Base-by-base conservation (phyloP, 768 basidiomycete genomes). In the Imleria badia region DNA sequence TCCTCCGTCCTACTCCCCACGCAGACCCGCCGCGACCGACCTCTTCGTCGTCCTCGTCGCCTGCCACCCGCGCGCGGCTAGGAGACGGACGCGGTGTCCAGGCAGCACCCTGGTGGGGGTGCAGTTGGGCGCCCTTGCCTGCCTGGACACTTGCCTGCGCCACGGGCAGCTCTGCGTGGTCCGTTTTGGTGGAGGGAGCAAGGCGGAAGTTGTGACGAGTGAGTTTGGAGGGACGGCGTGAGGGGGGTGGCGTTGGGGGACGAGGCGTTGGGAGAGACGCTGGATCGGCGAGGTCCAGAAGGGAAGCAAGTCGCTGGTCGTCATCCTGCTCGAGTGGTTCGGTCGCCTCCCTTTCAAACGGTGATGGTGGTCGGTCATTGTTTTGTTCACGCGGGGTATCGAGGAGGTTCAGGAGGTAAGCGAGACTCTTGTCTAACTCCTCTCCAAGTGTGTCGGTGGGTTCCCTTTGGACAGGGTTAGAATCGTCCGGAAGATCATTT, bases 71-170 rank as follows among this genome's bases (percentile, higher is more conserved):
- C 22, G 22, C 15, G 9, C 2, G 31, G n/a, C 33, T 1, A 26
- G 20, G 15, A 3, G 36, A 36, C 9, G 23, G 11, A 22, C 29
- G 54, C 8, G 14, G 15, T 19, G 14, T 13, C 14, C 2, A 6
- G 6, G 33, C 11, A 10, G 30, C 22, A 12, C 51, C 20, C 15
- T 30, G 10, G 8, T 7, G 13, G 45, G 34, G 17, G n/a, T 31
- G 45, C 4, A 22, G n/a, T 2, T 22, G 33, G 19, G 31, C 22
- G 4, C 20, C 15, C 17, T 41, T 20, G 33, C 14, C 4, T 11
- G 44, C 51, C 39, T 52, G 49, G 17, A 51, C 40, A 43, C 48
- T 39, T 49, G 48, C 7, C 40, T 60, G 51, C 30, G 53, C 59
- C 19, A 3, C 12, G n/a, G 19, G 40, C 4, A 6, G 42, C 26